A percentile compares a stretch with the other conserved stretches of the same genome.
These are phyloP conservation scores for Helotiales sp. DNA, from an alignment of 2,329 filamentous ascomycete species.

Conservation along the genomic window DNA sequence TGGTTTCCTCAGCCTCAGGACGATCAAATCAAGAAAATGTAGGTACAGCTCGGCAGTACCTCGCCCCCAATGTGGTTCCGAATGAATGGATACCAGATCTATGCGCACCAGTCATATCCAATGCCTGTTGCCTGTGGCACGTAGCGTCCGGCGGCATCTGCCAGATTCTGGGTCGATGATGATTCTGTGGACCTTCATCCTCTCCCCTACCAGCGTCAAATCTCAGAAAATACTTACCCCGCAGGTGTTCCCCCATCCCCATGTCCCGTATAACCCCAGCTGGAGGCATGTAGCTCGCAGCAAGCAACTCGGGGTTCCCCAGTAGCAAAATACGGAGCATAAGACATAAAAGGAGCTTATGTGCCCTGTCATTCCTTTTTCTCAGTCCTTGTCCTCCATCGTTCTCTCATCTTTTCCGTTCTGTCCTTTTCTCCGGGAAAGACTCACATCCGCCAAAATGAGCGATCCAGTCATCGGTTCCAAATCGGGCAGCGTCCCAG, in stretches of 20 bases:
- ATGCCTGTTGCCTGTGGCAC: neutral
- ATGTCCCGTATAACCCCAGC: neutral
- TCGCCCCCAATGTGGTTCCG: too few species aligned
- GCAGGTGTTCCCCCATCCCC: neutral
- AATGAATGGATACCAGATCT: too few species aligned
- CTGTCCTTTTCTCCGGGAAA: neutral
- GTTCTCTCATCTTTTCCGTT: neutral
- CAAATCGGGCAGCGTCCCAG: constrained; percentile 11
- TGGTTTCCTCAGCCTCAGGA: neutral
- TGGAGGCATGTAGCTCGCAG: neutral
- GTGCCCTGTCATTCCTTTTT: neutral
- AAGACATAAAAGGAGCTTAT: neutral
- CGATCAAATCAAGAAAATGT: neutral
- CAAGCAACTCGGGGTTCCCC: neutral
- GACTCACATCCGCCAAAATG: neutral
- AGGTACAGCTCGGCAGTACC: neutral
- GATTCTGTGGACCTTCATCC: too few species aligned
- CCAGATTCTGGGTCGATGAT: neutral
- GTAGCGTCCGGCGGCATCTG: neutral
- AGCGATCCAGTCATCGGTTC: constrained; percentile 14
- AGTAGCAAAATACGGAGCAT: neutral
- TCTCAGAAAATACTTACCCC: neutral
- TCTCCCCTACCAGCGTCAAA: neutral
- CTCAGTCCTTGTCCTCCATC: neutral
- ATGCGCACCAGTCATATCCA: neutral